phyloP scores from a whole-genome alignment of 352 stramenopile genomes.

The Phytophthora pini region DNA sequence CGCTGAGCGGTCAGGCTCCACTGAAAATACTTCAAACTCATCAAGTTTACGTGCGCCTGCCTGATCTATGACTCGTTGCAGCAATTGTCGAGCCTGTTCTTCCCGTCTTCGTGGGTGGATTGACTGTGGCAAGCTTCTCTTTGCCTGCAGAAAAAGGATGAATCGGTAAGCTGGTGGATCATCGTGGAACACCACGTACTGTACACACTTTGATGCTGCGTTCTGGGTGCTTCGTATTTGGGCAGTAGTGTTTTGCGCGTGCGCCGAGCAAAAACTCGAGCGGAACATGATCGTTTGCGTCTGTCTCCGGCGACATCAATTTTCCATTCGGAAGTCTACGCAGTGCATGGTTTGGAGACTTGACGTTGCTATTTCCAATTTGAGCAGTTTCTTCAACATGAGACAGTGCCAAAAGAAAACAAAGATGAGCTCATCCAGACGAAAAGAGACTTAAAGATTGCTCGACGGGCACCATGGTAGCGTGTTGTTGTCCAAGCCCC shows the following conservation, averaged over 20 bases:
- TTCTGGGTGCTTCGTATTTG: neutral
- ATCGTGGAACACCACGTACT: neutral
- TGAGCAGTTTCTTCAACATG: constrained; percentile 23
- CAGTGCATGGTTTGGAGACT: neutral
- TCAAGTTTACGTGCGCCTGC: constrained; percentile 6
- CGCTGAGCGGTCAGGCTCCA: neutral
- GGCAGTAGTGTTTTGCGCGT: constrained; percentile 47
- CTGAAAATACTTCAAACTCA: neutral
- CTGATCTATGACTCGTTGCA: constrained; percentile 40
- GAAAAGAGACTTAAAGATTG: neutral
- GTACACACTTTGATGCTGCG: constrained; percentile 8
- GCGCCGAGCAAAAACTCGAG: constrained; percentile 71
- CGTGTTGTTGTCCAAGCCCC: constrained; percentile 38
- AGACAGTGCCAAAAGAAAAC: constrained; percentile 8
- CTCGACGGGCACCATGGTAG: constrained; percentile 11
- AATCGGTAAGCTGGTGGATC: neutral
- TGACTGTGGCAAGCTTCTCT: constrained; percentile 18
- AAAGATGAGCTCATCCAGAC: neutral
- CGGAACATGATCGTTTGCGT: constrained; percentile 61
- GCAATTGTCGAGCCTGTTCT: constrained; percentile 42
- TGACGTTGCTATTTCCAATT: constrained; percentile 24
- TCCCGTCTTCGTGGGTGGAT: constrained; percentile 44
- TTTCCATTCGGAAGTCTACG: neutral
- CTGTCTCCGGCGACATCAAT: constrained; percentile 29
- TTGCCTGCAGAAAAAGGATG: constrained; percentile 2